Evolutionary conservation across 257 asterid species (phyloP), one percentile per base, ranked within the genome.

Genomic region (Gentiana dahurica): DNA sequence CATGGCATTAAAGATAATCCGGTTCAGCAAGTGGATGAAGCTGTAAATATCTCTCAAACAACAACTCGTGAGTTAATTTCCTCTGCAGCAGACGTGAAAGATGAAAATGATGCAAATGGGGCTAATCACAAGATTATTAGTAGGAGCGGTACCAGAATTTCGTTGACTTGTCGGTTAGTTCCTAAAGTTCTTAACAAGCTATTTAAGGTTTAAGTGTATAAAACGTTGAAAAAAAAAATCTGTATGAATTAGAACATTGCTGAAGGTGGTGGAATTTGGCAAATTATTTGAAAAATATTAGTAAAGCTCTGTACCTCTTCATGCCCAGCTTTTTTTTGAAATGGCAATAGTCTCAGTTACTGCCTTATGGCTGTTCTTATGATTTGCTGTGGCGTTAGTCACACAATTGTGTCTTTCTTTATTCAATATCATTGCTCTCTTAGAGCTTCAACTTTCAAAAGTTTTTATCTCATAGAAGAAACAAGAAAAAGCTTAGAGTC

Each of bases 141-240:
- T 70, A 75, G 98, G 80, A 80, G 81, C 65, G 39, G 62, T 36
- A 77, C 83, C 53, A 72, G 98, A 78, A 70, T 88, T 73, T 92
- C 98, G 54, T 82, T 91, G 71, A 92, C 97, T 3, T 85, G 98
- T 63, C 86, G 98, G 48, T 60, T 73, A 34, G 94, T 92, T 61
- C 73, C 73, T 4, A 87, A 76, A 77, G 95, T 75, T 62, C 87
- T 57, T 73, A 85, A 75, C 61, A 74, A 76, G 62, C 66, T 84
- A 32, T 75, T 87, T 60, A 87, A 79, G 71, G 65, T 85, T 8
- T 81, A 79, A 73, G 8, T 12, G n/a, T 13, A 7, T 9, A 1
- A 9, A 1, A 47, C 24, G 36, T 34, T 24, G 32, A 5, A 13
- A 12, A 34, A 3, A 53, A 37, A 51, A 8, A 53, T 12, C 6